phyloP scores from a whole-genome alignment of 768 basidiomycete genomes.

The Rhodotorula babjevae region DNA sequence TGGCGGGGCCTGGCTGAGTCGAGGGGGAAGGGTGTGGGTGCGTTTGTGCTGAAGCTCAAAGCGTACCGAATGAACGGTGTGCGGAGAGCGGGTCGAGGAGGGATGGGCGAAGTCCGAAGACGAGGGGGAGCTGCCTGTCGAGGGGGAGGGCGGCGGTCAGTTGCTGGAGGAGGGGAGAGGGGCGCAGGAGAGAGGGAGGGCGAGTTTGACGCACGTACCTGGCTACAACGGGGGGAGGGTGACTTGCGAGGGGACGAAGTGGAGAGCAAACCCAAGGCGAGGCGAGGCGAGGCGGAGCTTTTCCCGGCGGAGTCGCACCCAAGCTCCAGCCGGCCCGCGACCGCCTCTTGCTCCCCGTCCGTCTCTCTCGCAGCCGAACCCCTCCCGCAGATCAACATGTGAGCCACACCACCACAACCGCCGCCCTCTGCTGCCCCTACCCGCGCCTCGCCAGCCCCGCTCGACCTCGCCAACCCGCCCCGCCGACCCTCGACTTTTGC shows the following conservation, averaged over 20 bases:
- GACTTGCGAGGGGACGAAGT: not conserved
- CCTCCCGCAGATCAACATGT: conserved; percentile 5
- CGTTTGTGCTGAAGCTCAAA: not conserved
- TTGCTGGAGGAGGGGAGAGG: not conserved
- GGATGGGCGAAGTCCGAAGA: not conserved
- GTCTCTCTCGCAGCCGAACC: conserved; percentile 1
- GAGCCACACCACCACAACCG: not conserved
- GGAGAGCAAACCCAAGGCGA: not conserved
- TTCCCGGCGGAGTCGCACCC: too few relatives aligned
- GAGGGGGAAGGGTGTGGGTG: not conserved
- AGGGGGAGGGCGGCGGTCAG: not conserved
- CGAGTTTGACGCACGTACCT: not conserved
- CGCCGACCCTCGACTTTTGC: not conserved
- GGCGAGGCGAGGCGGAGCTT: not conserved
- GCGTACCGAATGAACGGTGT: conserved; percentile 11
- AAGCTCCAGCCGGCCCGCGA: too few relatives aligned
- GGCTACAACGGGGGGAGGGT: not conserved
- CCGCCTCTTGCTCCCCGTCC: not conserved
- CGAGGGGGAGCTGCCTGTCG: not conserved
- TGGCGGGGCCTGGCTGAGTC: not conserved
- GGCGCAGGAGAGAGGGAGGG: not conserved
- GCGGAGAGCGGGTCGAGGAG: conserved; percentile 3
- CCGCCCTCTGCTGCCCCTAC: not conserved
- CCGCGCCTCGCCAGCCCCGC: not conserved
- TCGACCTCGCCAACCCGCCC: not conserved